Evolutionary conservation across 2,329 filamentous ascomycete species (phyloP), one percentile per base, ranked within the genome.

Genomic region (Fusarium sp.): DNA sequence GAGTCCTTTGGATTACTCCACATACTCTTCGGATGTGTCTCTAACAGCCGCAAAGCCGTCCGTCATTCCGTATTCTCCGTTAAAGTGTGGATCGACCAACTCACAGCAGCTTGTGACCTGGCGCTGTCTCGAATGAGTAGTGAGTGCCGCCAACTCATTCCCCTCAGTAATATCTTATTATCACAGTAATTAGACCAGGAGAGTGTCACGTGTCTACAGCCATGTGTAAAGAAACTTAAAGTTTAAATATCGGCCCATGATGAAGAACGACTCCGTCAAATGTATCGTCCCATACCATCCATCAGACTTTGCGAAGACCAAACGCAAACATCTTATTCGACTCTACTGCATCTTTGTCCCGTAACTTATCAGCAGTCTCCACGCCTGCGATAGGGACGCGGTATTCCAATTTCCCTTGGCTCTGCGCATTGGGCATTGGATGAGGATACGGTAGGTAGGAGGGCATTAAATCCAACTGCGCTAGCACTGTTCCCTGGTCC

Each of bases 401-500:
- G 29, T 80, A 81, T 59, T 81, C 77, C 3, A 79, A 35, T 25
- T 38, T 64, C 57, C 35, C 52, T 71, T 77, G 83, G 6, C 44
- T 39, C 7, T 47, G 59, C 5, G 67, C 84, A 17, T 80, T 82
- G 0, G 83, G 80, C 0, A 90, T 66, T 0, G 84, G 69, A 74
- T 91, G 88, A 0, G 90, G 90, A 70, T 90, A 93, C 0, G 87
- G 86, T 0, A 93, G 83, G 68, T 89, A 93, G 58, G 92, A 79
- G 3, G 80, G 80, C 57, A 92, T 72, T 39, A 90, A 71, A 1
- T 87, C 89, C 11, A 90, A 75, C 76, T 91, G 89, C 13, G 86
- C 80, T n/a, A 93, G 79, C 13, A 88, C 88, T 1, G 88, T 91
- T 0, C 85, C 89, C 75, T 92, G 90, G 60, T 93, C 91, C 90